Percentiles rank a stretch among this genome's conserved stretches.
phyloP scores from a whole-genome alignment of 2,329 filamentous ascomycete species.

The Emericellopsis atlantica region DNA sequence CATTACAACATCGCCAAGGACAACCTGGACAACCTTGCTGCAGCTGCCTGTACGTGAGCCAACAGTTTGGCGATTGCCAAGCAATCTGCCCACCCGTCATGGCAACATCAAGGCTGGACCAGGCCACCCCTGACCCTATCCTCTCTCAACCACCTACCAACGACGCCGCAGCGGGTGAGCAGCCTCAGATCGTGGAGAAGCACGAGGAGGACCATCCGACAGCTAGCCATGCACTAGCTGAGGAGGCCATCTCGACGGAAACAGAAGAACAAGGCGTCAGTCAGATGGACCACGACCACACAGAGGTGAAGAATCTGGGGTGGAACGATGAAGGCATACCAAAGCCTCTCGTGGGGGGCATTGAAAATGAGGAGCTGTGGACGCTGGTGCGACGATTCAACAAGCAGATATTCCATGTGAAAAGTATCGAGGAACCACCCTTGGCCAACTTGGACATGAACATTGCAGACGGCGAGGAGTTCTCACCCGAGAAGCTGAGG shows the following conservation, averaged over 20 bases:
- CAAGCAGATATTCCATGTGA: conserved; percentile 58
- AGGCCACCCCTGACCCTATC: too few relatives aligned
- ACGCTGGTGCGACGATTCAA: conserved; percentile 61
- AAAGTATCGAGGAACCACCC: conserved; percentile 36
- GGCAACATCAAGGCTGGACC: too few relatives aligned
- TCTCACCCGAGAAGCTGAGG: conserved; percentile 72
- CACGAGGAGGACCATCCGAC: conserved; percentile 14
- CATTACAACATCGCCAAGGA: too few relatives aligned
- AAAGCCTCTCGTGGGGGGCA: conserved; percentile 49
- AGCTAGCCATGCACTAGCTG: conserved; percentile 21
- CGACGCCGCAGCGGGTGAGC: conserved; percentile 6
- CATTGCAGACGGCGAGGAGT: conserved; percentile 71
- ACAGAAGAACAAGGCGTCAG: conserved; percentile 22
- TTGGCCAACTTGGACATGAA: conserved; percentile 67
- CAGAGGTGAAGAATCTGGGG: conserved; percentile 53
- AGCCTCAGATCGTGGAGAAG: conserved; percentile 14
- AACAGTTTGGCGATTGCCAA: too few relatives aligned
- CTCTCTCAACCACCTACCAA: too few relatives aligned
- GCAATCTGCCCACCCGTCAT: too few relatives aligned
- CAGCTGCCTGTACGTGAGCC: too few relatives aligned
- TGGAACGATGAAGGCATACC: conserved; percentile 51
- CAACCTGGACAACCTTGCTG: too few relatives aligned
- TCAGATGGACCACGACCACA: conserved; percentile 32
- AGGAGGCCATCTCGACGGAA: conserved; percentile 11
- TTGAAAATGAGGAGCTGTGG: conserved; percentile 65